A percentile compares a stretch with the other conserved stretches of the same genome.
phyloP scores from a whole-genome alignment of 176 grass and related monocot genomes.

The Cymbopogon citratus region DNA sequence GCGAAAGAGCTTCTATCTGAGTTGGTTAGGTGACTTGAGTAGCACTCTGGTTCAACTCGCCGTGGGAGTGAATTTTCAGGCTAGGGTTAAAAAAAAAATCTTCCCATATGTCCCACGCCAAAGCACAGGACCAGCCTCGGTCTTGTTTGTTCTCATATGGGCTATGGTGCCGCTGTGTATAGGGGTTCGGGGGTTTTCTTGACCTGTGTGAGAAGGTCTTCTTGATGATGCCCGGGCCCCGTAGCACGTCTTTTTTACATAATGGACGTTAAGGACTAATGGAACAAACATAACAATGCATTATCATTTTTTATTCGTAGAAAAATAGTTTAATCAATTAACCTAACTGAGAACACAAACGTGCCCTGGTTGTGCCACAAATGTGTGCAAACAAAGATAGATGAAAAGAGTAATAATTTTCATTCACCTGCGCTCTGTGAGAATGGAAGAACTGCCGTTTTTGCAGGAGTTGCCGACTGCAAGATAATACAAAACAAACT shows the following conservation, averaged over 20 bases:
- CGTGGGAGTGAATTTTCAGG: too few relatives aligned
- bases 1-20: too few relatives aligned
- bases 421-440: slow-evolving; percentile 86
- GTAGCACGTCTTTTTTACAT: too few relatives aligned
- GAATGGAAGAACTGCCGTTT: slow-evolving; percentile 97
- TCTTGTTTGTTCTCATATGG: too few relatives aligned
- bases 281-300: not conserved
- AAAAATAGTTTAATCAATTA: slow-evolving; percentile 11
- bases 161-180: not conserved
- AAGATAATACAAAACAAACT: slow-evolving; percentile 32
- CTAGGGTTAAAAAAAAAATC: too few relatives aligned
- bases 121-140: too few relatives aligned
- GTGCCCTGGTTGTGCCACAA: not conserved
- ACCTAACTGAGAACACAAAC: not conserved
- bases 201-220: not conserved
- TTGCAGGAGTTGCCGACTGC: slow-evolving; percentile 83
- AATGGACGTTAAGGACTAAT: too few relatives aligned
- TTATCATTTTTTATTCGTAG: not conserved
- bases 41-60: too few relatives aligned
- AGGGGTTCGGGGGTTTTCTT: not conserved
- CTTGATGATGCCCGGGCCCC: not conserved
- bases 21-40: not conserved
- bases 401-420: not conserved
- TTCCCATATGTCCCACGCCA: too few relatives aligned
- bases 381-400: slow-evolving; percentile 6